Evolutionary conservation across 441 rosid species (phyloP).

Genomic region (Pelargonium cotyledonis): DNA sequence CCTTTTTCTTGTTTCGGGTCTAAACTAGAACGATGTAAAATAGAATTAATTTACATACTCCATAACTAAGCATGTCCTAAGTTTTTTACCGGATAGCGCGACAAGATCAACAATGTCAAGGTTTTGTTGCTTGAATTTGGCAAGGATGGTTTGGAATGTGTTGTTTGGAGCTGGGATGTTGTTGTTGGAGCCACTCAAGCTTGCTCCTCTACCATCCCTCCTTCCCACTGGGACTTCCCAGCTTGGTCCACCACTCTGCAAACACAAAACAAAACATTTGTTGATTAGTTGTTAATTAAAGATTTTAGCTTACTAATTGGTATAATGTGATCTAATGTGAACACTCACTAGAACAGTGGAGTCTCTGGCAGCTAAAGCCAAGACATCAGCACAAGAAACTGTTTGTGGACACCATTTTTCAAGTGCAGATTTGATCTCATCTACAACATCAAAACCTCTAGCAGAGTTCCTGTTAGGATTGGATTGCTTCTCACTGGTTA

Average conservation of each 20-base stretch:
- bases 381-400: neutral
- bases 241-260: neutral
- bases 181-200: constrained; percentile 10
- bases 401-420: neutral
- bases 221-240: constrained; percentile 6
- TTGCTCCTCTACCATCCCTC: constrained; percentile 7
- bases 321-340: neutral
- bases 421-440: constrained; percentile 5
- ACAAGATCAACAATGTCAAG: constrained; percentile 10
- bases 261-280: neutral
- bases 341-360: constrained; percentile 2
- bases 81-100: neutral
- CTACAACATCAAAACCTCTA: neutral
- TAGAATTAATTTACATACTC: too few species aligned
- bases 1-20: too few species aligned
- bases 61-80: too few species aligned
- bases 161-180: constrained; percentile 9
- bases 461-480: constrained; percentile 7
- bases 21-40: too few species aligned
- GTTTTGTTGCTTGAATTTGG: constrained; percentile 1
- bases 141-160: constrained; percentile 6
- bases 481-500: neutral
- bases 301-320: too few species aligned
- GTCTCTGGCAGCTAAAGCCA: constrained; percentile 7
- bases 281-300: neutral